Percentiles rank a stretch among this genome's conserved stretches.
Conservation (phyloP, 2,329 filamentous ascomycete species). For the Graphiopsis chlorocephala region DNA sequence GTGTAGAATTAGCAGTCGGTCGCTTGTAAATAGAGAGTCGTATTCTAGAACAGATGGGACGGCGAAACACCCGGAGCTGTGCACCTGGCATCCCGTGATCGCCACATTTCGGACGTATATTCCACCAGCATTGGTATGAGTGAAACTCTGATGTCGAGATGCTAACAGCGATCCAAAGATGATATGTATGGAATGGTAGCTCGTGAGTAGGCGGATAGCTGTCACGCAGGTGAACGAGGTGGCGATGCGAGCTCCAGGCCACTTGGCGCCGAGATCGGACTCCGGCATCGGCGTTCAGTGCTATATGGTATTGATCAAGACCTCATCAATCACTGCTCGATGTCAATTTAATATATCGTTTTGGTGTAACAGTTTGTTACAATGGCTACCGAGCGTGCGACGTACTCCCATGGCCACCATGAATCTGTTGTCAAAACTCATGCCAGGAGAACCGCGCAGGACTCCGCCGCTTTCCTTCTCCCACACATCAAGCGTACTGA, state of each 20-base stretch:
- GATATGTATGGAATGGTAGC: not conserved
- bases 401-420: constrained; percentile 10
- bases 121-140: not conserved
- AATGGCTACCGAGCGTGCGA: constrained; percentile 7
- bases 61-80: too few relatives aligned
- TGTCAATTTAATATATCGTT: not conserved
- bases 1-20: too few relatives aligned
- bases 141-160: not conserved
- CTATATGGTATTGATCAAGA: not conserved
- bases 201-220: not conserved
- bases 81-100: not conserved
- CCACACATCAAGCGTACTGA: constrained; percentile 18
- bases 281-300: not conserved
- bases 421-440: constrained; percentile 9
- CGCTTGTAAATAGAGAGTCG: too few relatives aligned
- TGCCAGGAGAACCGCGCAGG: constrained; percentile 16
- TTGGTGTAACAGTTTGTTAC: not conserved
- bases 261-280: not conserved
- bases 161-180: not conserved
- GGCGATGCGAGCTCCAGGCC: not conserved
- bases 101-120: too few relatives aligned
- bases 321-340: not conserved
- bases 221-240: not conserved
- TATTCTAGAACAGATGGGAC: too few relatives aligned
- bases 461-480: constrained; percentile 20